Base-by-base conservation (phyloP, 352 stramenopile genomes). In the Globisporangium rhizosaccharum region DNA sequence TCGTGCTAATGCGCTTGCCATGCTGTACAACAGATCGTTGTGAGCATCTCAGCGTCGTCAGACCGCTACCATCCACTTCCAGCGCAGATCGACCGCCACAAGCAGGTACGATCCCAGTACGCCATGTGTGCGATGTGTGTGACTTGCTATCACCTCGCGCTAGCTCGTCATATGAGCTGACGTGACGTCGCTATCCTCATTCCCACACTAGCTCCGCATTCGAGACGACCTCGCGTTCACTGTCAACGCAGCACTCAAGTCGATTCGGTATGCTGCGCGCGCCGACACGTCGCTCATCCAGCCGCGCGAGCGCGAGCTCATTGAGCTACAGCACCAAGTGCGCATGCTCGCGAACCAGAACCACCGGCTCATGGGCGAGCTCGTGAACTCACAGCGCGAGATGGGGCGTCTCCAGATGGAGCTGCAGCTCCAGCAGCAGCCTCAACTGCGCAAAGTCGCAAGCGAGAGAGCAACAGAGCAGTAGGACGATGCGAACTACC, bases 221-320 rank as follows among this genome's bases (percentile, higher is more conserved):
- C 81, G 84, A 12, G 77, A 89, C 17, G 76, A 93, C 53, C 67
- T 93, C 30, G 68, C 72, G 25, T 90, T 87, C 64, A 90, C 79
- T 42, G 80, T 90, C 18, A 91, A 92, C 53, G 84, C 84, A 8
- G 80, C 79, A 11, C 73, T 93, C 36, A 85, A 85, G 54, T 93
- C 84, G 10, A 90, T 91, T 51, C 70, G 75, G 37, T 73, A 80
- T 15, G 65, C 75, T 10, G 45, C 65, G 30, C 70, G 71, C 0
- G 47, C 56, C 9, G 72, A 75, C 26, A 57, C 67, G 33, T 68
- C 60, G 2, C 26, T 53, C 0, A 55, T 72, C 18, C 56, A 73
- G 26, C 61, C 72, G 5, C 69, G 59, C n/a, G 70, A 77, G 23
- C 61, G 67, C 28, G 68, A 78, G 20, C 51, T 81, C 9, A 53